A percentile compares a stretch with the other conserved stretches of the same genome.
Evolutionary conservation across 306 rosid species (phyloP).

Genomic region (Carpinus fangiana): DNA sequence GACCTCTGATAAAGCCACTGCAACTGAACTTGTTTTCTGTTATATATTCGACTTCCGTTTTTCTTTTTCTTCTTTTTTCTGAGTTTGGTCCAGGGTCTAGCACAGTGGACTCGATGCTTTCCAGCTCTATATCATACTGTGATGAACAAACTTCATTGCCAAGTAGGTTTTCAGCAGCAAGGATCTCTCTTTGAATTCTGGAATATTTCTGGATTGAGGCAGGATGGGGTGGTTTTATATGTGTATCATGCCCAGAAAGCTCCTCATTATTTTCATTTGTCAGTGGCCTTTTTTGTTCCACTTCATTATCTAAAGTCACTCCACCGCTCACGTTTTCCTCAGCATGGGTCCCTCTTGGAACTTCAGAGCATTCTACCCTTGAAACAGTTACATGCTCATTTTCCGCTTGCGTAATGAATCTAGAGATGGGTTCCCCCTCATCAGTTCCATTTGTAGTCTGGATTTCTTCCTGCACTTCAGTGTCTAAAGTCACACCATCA

Average conservation of each 20-base stretch:
- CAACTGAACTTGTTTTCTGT: constrained; percentile 27
- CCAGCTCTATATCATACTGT: constrained; percentile 35
- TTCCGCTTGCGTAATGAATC: constrained; percentile 31
- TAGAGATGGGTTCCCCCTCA: constrained; percentile 34
- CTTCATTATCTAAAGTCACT: constrained; percentile 26
- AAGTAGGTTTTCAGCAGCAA: constrained; percentile 17
- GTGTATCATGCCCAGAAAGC: constrained; percentile 29
- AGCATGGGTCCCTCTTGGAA: constrained; percentile 36
- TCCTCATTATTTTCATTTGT: constrained; percentile 29
- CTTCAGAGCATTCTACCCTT: constrained; percentile 29
- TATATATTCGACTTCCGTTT: constrained; percentile 50
- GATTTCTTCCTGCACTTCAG: constrained; percentile 31
- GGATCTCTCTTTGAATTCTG: constrained; percentile 35
- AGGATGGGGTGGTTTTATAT: constrained; percentile 25
- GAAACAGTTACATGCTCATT: constrained; percentile 22
- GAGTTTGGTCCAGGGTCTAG: constrained; percentile 34
- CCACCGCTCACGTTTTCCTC: constrained; percentile 33
- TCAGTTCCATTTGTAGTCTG: constrained; percentile 29
- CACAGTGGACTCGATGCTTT: constrained; percentile 34
- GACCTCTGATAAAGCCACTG: constrained; percentile 66
- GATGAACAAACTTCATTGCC: constrained; percentile 39
- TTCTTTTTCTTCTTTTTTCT: constrained; percentile 43
- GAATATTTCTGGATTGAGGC: constrained; percentile 40
- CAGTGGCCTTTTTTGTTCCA: constrained; percentile 27
- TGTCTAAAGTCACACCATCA: constrained; percentile 29